A percentile compares a stretch with the other conserved stretches of the same genome.
Conservation (phyloP, 257 asterid species). For the Solanum chilense region DNA sequence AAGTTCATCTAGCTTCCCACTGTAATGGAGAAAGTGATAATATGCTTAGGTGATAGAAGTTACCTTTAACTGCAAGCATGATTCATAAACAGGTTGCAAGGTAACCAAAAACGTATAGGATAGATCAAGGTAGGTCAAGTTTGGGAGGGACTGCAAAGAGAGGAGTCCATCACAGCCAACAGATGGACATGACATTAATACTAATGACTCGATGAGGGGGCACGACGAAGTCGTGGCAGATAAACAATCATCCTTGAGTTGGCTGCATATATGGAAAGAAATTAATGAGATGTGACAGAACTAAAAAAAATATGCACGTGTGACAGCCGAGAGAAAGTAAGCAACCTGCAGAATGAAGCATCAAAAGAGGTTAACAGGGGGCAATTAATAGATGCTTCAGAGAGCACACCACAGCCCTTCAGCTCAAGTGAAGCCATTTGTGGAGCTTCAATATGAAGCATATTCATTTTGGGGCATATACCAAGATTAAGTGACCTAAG, state of each 20-base stretch:
- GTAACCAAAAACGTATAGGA: conserved; percentile 83
- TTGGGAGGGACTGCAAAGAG: conserved; percentile 54
- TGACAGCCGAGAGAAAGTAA: not conserved
- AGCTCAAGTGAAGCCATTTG: conserved; percentile 85
- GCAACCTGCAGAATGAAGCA: conserved; percentile 95
- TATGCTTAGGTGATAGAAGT: not conserved
- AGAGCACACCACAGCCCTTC: conserved; percentile 92
- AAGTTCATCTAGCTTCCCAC: not conserved
- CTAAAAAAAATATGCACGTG: not conserved
- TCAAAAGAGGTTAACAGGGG: conserved; percentile 83
- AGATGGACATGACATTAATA: conserved; percentile 89
- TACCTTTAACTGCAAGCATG: conserved; percentile 76
- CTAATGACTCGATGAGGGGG: conserved; percentile 70
- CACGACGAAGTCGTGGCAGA: conserved; percentile 80
- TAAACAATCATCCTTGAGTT: conserved; percentile 82
- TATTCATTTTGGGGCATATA: conserved; percentile 84
- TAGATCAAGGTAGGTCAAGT: conserved; percentile 73
- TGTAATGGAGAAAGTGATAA: not conserved
- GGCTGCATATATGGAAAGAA: conserved; percentile 34
- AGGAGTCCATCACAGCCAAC: conserved; percentile 77
- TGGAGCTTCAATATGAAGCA: conserved; percentile 71
- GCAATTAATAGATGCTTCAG: conserved; percentile 74
- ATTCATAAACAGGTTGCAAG: conserved; percentile 74
- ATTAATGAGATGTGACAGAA: not conserved
- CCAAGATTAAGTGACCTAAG: conserved; percentile 89